Evolutionary conservation across 2,329 filamentous ascomycete genomes (phyloP), one percentile per base, ranked within the genome.

Genomic region (Neocatenulostroma microsporum): DNA sequence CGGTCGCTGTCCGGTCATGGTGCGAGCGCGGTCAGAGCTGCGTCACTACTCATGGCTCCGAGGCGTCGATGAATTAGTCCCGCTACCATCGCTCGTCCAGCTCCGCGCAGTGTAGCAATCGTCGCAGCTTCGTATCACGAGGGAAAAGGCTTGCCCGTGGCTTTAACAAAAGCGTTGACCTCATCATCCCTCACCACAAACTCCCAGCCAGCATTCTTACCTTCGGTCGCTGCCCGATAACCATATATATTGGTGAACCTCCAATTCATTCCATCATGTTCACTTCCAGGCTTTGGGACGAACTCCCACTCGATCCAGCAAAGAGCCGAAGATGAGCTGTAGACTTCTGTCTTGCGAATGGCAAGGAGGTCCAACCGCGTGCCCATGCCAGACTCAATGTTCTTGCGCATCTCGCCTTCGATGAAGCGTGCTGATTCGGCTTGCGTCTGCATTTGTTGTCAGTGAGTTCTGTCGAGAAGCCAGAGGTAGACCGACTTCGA

Each of bases 241-340:
- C 36, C 42, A 20, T 45, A 45, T 4, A 45, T 33, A 26, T 45
- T 43, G 13, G 37, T 40, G 34, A 45, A 45, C n/a, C 21, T 43
- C 40, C 42, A 45, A 4, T 17, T 24, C 13, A 25, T 37, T 10
- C 39, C 39, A n/a, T 24, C 39, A n/a, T 33, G 37, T 18, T 39
- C 33, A 32, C 36, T 36, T 4, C 39, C 39, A 2, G 30, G 13
- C 24, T 37, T 14, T 12, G 42, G 42, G 14, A 33, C 30, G 23
- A 45, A 45, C 12, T 18, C 29, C 39, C 39, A 45, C 5, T 34
- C 14, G 15, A 45, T 21, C 36, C 40, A 43, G 33, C 40, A 42
- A 4, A 40, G 25, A 4, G 37, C 42, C 10, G 36, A 34, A 4
- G 40, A 32, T 17, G 36, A 17, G 24, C 36, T 40, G 28, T 43